phyloP scores from a whole-genome alignment of 371 early-diverging fungal genomes.

The Sporodiniella umbellata region DNA sequence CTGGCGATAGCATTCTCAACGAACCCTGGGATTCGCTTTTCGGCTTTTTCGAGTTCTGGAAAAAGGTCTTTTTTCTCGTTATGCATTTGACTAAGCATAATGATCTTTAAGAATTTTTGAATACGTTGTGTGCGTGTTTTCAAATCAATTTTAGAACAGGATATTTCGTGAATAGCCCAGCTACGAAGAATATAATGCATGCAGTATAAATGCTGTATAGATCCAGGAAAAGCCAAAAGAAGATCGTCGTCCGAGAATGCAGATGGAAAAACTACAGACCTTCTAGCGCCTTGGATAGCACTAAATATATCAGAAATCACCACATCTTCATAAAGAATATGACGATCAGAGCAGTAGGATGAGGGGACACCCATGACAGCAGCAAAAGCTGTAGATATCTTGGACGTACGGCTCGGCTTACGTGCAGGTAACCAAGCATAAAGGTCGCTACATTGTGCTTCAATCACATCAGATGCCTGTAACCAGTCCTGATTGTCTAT shows the following conservation, averaged over 20 bases:
- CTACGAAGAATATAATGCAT: constrained; percentile 71
- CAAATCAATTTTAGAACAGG: constrained; percentile 43
- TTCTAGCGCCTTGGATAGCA: constrained; percentile 51
- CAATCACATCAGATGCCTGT: constrained; percentile 64
- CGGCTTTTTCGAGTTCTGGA: constrained; percentile 28
- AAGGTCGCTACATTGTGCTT: constrained; percentile 66
- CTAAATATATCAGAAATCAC: constrained; percentile 71
- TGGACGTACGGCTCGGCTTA: constrained; percentile 39
- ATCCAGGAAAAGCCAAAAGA: constrained; percentile 60
- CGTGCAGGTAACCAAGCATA: constrained; percentile 71
- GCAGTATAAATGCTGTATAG: constrained; percentile 67
- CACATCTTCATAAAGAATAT: constrained; percentile 46
- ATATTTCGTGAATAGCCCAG: constrained; percentile 70
- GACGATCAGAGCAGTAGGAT: constrained; percentile 21
- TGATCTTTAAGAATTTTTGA: constrained; percentile 60
- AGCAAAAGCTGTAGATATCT: constrained; percentile 41
- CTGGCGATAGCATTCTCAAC: constrained; percentile 74
- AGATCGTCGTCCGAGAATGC: constrained; percentile 47
- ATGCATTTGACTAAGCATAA: constrained; percentile 48
- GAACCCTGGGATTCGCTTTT: constrained; percentile 66
- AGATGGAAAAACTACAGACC: constrained; percentile 36
- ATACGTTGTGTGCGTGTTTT: constrained; percentile 57
- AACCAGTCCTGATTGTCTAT: constrained; percentile 74
- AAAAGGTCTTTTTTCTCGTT: constrained; percentile 35
- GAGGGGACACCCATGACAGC: constrained; percentile 27